Base-by-base conservation (phyloP, 345 rosid genomes). In the Schrenkiella parvula region DNA sequence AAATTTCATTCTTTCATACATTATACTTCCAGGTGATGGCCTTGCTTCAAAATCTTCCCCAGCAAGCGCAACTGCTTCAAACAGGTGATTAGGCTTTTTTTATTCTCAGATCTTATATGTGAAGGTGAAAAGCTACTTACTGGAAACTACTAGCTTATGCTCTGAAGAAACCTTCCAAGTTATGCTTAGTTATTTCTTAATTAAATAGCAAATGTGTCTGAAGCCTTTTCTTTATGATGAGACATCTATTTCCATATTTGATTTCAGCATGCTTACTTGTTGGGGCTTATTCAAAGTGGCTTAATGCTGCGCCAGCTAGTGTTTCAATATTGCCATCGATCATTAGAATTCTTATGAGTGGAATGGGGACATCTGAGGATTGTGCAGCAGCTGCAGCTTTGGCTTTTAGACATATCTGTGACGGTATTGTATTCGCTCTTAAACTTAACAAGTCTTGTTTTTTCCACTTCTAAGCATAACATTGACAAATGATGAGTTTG, bases 261-360 rank as follows among this genome's bases (percentile, higher is more conserved):
- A 38, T 81, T 78, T 83, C 92, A 95, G 99, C 91, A 71, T 95
- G 99, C 88, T 83, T 95, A 71, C 92, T 90, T 17, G 82, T 92
- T 82, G 99, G 99, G 72, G 98, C 95, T 67, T 92, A 92, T 76
- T 95, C 99, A 70, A 95, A 86, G 76, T 95, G 99, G 99, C 91
- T 95, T 59, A 82, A 89, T 81, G 81, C 91, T 72, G 88, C 92
- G 54, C 82, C 92, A 66, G 84, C 81, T 80, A 89, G 87, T 66
- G 78, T 83, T 58, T 84, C 97, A 68, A 74, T 87, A 74, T 81
- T 95, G 80, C 86, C 98, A 47, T 85, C 87, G 15, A 82, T 93
- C 41, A 86, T 90, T 70, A 81, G 75, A 57, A 80, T 90, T 73
- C 97, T 93, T 57, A 80, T 88, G 84, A 86, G 78, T 18, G 97